These are phyloP conservation scores for Axilococcus clingmanii DNA, from an alignment of 139 green algal genomes.

Conservation along the genomic window DNA sequence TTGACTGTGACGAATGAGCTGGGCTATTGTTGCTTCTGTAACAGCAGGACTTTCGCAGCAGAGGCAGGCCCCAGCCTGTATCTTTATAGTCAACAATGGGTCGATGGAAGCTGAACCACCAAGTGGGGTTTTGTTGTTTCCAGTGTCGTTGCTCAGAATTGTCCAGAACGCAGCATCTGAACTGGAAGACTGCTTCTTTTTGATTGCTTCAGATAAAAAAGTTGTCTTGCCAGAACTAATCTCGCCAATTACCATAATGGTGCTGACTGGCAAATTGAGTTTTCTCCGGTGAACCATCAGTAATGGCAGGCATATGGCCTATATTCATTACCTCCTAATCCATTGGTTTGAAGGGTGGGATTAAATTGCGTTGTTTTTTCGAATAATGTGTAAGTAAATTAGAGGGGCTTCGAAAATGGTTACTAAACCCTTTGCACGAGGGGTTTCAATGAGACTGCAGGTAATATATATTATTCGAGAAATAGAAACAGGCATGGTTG, in stretches of 20 bases:
- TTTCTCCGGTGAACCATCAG: too few species aligned
- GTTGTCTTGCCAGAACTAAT: conserved; percentile 60
- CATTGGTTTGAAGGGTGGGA: too few species aligned
- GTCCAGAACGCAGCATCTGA: conserved; percentile 41
- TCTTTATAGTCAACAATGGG: conserved; percentile 22
- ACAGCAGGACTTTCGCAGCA: conserved; percentile 53
- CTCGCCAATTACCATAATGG: conserved; percentile 43
- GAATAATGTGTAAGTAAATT: too few species aligned
- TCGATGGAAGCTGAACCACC: background rate
- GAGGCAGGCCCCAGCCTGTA: conserved; percentile 61
- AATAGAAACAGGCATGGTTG: too few species aligned
- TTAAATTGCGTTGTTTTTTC: too few species aligned
- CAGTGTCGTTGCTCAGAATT: conserved; percentile 63
- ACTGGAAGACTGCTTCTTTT: conserved; percentile 20
- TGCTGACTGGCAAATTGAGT: conserved; percentile 28
- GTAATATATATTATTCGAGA: too few species aligned
- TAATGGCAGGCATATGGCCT: too few species aligned
- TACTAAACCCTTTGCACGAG: too few species aligned
- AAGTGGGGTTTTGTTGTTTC: background rate
- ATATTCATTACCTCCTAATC: too few species aligned
- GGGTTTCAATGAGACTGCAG: too few species aligned
- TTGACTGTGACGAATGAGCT: conserved; percentile 49
- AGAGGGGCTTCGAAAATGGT: too few species aligned
- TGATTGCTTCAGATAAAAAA: conserved; percentile 27
- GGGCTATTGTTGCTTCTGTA: conserved; percentile 40